phyloP scores from a whole-genome alignment of 441 rosid species.

The Gossypium davidsonii region DNA sequence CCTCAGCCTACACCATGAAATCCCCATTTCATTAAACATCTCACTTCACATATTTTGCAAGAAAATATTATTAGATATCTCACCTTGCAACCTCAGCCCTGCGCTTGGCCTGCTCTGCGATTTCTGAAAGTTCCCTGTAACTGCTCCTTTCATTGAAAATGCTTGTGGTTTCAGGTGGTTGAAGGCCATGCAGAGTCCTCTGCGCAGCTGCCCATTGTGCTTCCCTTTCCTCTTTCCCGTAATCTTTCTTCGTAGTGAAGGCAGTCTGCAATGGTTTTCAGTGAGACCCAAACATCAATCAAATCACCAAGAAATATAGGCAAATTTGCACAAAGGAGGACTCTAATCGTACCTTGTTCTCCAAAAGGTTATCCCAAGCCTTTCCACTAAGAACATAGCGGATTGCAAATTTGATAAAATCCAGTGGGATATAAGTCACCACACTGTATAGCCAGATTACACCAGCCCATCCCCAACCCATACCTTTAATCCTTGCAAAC shows the following conservation, averaged over 20 bases:
- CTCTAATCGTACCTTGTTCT: slow-evolving; percentile 56
- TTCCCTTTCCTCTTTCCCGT: slow-evolving; percentile 87
- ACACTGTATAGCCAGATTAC: slow-evolving; percentile 73
- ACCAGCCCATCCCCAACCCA: slow-evolving; percentile 96
- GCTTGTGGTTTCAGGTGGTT: slow-evolving; percentile 48
- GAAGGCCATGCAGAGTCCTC: slow-evolving; percentile 90
- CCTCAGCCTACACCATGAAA: slow-evolving; percentile 45
- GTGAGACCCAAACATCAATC: too few species aligned
- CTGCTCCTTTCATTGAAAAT: slow-evolving; percentile 56
- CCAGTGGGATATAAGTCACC: slow-evolving; percentile 69
- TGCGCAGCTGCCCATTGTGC: slow-evolving; percentile 96
- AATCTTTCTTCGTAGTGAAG: slow-evolving; percentile 89
- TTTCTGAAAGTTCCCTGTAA: slow-evolving; percentile 76
- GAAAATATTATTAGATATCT: neutral
- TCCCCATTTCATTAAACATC: neutral
- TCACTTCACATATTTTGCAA: neutral
- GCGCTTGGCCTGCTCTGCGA: slow-evolving; percentile 86
- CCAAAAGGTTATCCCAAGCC: slow-evolving; percentile 80
- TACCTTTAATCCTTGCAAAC: slow-evolving; percentile 64
- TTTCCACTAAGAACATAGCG: slow-evolving; percentile 69
- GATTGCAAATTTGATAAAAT: slow-evolving; percentile 60
- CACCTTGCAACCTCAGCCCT: slow-evolving; percentile 90
- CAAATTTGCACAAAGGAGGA: neutral
- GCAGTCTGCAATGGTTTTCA: slow-evolving; percentile 43
- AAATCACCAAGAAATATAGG: neutral